Evolutionary conservation across 2,329 filamentous ascomycete species (phyloP), one percentile per base, ranked within the genome.

Genomic region (Akanthomyces muscarius): DNA sequence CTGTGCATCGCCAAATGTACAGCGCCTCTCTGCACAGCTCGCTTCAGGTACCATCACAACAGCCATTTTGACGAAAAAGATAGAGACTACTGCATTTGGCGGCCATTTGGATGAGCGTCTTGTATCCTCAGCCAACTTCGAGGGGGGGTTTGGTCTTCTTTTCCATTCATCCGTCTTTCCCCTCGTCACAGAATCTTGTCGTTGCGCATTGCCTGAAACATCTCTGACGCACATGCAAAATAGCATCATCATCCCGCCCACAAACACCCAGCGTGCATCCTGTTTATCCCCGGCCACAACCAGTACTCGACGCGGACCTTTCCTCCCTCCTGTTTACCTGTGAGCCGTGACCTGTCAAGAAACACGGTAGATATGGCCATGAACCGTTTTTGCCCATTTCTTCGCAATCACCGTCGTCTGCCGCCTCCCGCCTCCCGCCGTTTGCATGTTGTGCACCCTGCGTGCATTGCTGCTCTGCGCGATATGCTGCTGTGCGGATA

Each of bases 211-310:
- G 41, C 48, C 58, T 61, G 58, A 61, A 61, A 61, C 58, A 51
- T 23, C 58, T 44, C 58, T 61, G 58, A 61, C 18, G 58, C 57
- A 60, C 47, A 33, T 25, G 47, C 48, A 45, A 18, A 50, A 44
- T 30, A 33, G 33, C 47, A 51, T 51, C 30, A 44, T 38, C 52
- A 55, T 14, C 51, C n/a, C 30, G 14, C n/a, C 50, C 28, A 41
- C 28, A 28, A n/a, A 7, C 4, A 21, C 14, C 14, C 14, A 51
- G 6, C n/a, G 21, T 54, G n/a, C 51, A 41, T 53, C 28, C 30
- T 53, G 52, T 54, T 42, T 54, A 54, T 54, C 52, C 36, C 51
- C 51, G 51, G 48, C 47, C 21, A 23, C 47, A 11, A 10, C 23
- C 47, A 28, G 23, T n/a, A 50, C 16, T 25, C 47, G 25, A 50